phyloP scores from a whole-genome alignment of 2,329 filamentous ascomycete species.

The Trichoderma koningiopsis region DNA sequence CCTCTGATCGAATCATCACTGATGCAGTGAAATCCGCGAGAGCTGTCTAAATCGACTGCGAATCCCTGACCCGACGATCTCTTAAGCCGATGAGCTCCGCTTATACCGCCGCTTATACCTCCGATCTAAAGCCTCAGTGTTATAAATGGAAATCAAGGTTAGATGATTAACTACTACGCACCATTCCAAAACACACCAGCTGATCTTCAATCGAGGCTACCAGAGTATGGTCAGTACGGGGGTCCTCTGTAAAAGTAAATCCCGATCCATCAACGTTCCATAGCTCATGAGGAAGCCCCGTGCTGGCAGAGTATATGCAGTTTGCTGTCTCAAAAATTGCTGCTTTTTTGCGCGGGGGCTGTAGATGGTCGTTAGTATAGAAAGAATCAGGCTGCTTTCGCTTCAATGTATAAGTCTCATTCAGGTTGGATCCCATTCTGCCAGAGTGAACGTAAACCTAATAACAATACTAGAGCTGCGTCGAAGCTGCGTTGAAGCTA shows the following conservation, averaged over 20 bases:
- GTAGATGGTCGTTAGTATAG: rapidly evolving
- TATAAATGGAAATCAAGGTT: not conserved
- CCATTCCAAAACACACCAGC: conserved; percentile 9
- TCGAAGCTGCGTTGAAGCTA: no score
- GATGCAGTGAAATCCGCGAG: not conserved
- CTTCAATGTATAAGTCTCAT: not conserved
- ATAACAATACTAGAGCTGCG: no score
- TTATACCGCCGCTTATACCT: not conserved
- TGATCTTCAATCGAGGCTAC: not conserved
- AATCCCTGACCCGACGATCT: not conserved
- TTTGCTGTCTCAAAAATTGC: no score
- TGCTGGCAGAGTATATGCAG: no score
- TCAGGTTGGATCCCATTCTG: not conserved
- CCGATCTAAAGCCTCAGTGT: not conserved
- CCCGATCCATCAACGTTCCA: not conserved
- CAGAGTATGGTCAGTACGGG: not conserved
- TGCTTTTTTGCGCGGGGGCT: no score
- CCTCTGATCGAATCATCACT: not conserved
- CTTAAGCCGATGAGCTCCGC: not conserved
- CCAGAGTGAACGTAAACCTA: no score
- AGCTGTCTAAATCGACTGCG: not conserved
- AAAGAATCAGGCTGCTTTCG: not conserved
- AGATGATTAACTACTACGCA: not conserved
- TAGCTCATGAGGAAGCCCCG: not conserved
- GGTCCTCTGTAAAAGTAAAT: not conserved